Conservation (phyloP, 2,329 filamentous ascomycete species). For the Aspergillus phoenicis region DNA sequence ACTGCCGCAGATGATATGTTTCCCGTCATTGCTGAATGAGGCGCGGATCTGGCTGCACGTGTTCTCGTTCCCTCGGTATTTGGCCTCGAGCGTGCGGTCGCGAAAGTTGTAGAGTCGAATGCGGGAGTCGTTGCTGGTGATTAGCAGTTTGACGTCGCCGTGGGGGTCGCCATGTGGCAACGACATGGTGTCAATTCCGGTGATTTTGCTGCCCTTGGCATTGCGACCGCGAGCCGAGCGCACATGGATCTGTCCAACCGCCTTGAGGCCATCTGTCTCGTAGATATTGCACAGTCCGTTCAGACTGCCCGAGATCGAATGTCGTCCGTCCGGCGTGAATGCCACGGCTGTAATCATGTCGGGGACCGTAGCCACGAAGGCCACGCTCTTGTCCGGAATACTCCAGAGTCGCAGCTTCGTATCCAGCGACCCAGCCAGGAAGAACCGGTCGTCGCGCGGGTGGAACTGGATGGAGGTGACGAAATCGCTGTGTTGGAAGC, state of each 20-base stretch:
- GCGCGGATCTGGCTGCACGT: slow-evolving; percentile 87
- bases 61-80: slow-evolving; percentile 91
- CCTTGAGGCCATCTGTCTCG: slow-evolving; percentile 86
- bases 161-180: slow-evolving; percentile 60
- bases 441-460: slow-evolving; percentile 92
- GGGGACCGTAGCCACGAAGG: slow-evolving; percentile 73
- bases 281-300: slow-evolving; percentile 87
- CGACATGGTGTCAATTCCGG: slow-evolving; percentile 77
- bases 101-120: slow-evolving; percentile 85
- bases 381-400: slow-evolving; percentile 93
- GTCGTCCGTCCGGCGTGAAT: slow-evolving; percentile 89
- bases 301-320: slow-evolving; percentile 83
- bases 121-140: slow-evolving; percentile 94
- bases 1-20: slow-evolving; percentile 87
- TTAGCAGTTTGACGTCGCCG: slow-evolving; percentile 76
- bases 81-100: slow-evolving; percentile 82
- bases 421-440: slow-evolving; percentile 89
- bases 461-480: slow-evolving; percentile 95
- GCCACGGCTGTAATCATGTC: slow-evolving; percentile 93
- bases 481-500: slow-evolving; percentile 92
- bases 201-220: slow-evolving; percentile 95
- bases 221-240: slow-evolving; percentile 89
- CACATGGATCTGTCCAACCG: slow-evolving; percentile 86
- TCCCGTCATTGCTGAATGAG: slow-evolving; percentile 81
- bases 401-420: slow-evolving; percentile 89